Percentiles rank a stretch among this genome's conserved stretches.
Conservation (phyloP, 352 stramenopile species). For the Phytopythium kandeliae region DNA sequence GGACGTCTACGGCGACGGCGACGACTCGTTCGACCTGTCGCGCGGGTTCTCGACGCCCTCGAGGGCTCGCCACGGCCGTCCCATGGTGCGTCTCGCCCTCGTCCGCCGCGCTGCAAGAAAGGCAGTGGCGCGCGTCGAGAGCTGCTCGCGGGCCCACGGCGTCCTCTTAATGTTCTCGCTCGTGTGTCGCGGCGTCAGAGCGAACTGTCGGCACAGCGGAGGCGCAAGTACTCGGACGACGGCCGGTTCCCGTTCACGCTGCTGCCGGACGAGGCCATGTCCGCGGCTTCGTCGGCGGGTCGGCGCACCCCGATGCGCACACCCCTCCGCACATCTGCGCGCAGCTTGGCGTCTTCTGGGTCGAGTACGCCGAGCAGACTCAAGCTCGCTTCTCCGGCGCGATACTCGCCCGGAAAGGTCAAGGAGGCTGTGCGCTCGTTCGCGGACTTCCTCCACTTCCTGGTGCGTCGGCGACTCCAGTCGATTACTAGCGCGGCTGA, state of each 20-base stretch:
- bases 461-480: slow-evolving; percentile 48
- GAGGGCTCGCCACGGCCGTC: slow-evolving; percentile 1
- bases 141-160: too few relatives aligned
- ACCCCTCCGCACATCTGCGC: slow-evolving; percentile 1
- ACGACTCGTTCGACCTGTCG: slow-evolving; percentile 4
- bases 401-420: slow-evolving; percentile 68
- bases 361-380: slow-evolving; percentile 27
- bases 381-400: slow-evolving; percentile 41
- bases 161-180: neutral
- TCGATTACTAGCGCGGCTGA: too few relatives aligned
- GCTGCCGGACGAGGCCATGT: slow-evolving; percentile 32
- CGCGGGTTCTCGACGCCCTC: slow-evolving; percentile 18
- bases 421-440: slow-evolving; percentile 79
- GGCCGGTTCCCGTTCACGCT: slow-evolving; percentile 53
- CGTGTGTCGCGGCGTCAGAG: neutral
- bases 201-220: slow-evolving; percentile 15
- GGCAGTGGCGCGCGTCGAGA: too few relatives aligned
- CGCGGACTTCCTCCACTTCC: slow-evolving; percentile 75
- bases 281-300: slow-evolving; percentile 8
- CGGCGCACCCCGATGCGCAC: slow-evolving; percentile 19
- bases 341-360: slow-evolving; percentile 8
- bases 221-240: slow-evolving; percentile 18
- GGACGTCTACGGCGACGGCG: slow-evolving; percentile 9
- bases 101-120: too few relatives aligned
- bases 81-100: slow-evolving; percentile 6